phyloP scores from a whole-genome alignment of 257 asterid genomes.

The Solanum etuberosum region DNA sequence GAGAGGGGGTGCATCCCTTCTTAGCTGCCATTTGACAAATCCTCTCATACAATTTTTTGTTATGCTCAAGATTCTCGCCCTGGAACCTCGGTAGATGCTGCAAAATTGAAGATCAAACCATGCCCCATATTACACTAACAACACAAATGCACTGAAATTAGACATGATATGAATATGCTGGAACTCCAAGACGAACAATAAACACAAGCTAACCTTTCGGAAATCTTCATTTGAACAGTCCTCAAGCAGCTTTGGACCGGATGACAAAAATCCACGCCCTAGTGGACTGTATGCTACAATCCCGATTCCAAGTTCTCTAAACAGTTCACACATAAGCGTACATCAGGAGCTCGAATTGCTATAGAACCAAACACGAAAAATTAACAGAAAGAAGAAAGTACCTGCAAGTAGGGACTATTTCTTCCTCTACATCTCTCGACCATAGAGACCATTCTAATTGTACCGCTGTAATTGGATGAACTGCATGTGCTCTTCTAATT shows the following conservation, averaged over 20 bases:
- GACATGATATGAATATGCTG: neutral
- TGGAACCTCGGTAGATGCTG: conserved; percentile 32
- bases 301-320: conserved; percentile 48
- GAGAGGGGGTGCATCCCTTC: conserved; percentile 43
- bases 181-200: neutral
- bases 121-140: neutral
- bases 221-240: conserved; percentile 17
- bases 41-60: conserved; percentile 18
- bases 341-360: neutral
- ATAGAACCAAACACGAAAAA: neutral
- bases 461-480: conserved; percentile 60
- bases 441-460: conserved; percentile 75
- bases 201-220: conserved; percentile 19
- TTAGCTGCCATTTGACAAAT: conserved; percentile 17
- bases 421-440: conserved; percentile 61
- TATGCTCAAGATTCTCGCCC: conserved; percentile 28
- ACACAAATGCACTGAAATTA: neutral
- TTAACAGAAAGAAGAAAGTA: neutral
- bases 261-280: conserved; percentile 42
- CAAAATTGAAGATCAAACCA: neutral
- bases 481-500: conserved; percentile 66
- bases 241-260: conserved; percentile 27
- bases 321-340: neutral
- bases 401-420: conserved; percentile 62
- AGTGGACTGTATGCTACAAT: conserved; percentile 49